Evolutionary conservation across 1,139 yeast species (phyloP).

Genomic region (Yamadazyma friedrichii): DNA sequence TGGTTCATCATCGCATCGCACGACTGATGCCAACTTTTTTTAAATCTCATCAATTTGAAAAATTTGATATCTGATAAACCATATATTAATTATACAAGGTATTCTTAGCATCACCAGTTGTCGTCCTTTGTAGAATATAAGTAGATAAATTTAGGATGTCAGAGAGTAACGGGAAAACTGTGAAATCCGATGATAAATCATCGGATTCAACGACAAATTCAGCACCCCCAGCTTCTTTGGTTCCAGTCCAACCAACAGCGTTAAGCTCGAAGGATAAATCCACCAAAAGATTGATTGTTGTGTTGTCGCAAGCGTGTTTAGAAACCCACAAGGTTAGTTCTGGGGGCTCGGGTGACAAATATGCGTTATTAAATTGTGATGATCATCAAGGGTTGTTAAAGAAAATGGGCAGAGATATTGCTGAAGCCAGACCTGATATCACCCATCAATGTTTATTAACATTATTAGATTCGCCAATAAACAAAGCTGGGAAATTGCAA

Average conservation of each 20-base stretch:
- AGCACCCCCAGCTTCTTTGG: slow-evolving; percentile 62
- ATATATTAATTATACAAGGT: too few species aligned
- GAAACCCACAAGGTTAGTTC: slow-evolving; percentile 88
- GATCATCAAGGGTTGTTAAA: slow-evolving; percentile 95
- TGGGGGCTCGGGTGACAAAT: slow-evolving; percentile 91
- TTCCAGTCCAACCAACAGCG: slow-evolving; percentile 83
- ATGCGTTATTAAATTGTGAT: slow-evolving; percentile 91
- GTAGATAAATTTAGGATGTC: neutral
- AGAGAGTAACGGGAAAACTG: slow-evolving; percentile 1
- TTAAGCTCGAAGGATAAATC: slow-evolving; percentile 78
- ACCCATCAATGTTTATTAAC: slow-evolving; percentile 95
- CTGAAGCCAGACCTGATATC: slow-evolving; percentile 97
- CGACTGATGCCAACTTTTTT: neutral
- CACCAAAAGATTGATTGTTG: slow-evolving; percentile 85
- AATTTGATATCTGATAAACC: slow-evolving; percentile 1
- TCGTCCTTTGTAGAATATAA: neutral
- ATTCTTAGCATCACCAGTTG: neutral
- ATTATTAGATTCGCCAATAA: slow-evolving; percentile 89
- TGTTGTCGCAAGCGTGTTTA: slow-evolving; percentile 88
- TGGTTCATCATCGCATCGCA: slow-evolving; percentile 1
- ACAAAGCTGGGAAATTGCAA: slow-evolving; percentile 94
- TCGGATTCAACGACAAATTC: neutral
- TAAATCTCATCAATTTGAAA: slow-evolving; percentile 5
- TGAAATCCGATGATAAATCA: neutral
- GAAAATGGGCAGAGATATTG: slow-evolving; percentile 95